Evolutionary conservation across 345 rosid species (phyloP).

Genomic region (Populus simonii): DNA sequence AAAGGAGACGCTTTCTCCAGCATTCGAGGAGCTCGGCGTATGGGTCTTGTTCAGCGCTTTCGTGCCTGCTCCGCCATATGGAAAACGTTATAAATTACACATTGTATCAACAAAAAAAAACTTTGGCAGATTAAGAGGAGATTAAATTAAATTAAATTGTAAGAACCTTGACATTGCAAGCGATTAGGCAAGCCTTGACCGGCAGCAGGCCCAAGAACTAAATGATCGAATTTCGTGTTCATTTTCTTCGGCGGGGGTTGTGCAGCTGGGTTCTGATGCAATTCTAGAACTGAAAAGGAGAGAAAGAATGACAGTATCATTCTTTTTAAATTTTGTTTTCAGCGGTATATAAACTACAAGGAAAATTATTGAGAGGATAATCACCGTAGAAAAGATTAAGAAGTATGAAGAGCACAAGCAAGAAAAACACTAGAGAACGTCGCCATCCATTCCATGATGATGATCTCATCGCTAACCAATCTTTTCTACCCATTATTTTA

Average conservation of each 20-base stretch:
- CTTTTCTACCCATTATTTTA: background rate
- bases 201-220: slow-evolving; percentile 67
- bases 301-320: background rate
- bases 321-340: background rate
- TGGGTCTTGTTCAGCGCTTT: slow-evolving; percentile 72
- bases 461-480: slow-evolving; percentile 34
- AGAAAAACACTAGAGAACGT: slow-evolving; percentile 43
- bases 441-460: slow-evolving; percentile 66
- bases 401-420: slow-evolving; percentile 53
- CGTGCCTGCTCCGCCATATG: slow-evolving; percentile 36
- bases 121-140: background rate
- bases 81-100: background rate
- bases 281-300: slow-evolving; percentile 37
- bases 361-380: background rate
- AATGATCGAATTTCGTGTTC: slow-evolving; percentile 58
- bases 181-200: slow-evolving; percentile 81
- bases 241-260: slow-evolving; percentile 29
- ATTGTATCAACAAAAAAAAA: background rate
- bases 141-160: background rate
- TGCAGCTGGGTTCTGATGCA: slow-evolving; percentile 33
- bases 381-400: slow-evolving; percentile 57
- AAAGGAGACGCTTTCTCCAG: slow-evolving; percentile 47
- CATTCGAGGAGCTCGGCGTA: slow-evolving; percentile 28
- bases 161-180: slow-evolving; percentile 73
- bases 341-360: background rate